Base-by-base conservation (phyloP, 2,329 filamentous ascomycete genomes). In the Paramyrothecium roridum region DNA sequence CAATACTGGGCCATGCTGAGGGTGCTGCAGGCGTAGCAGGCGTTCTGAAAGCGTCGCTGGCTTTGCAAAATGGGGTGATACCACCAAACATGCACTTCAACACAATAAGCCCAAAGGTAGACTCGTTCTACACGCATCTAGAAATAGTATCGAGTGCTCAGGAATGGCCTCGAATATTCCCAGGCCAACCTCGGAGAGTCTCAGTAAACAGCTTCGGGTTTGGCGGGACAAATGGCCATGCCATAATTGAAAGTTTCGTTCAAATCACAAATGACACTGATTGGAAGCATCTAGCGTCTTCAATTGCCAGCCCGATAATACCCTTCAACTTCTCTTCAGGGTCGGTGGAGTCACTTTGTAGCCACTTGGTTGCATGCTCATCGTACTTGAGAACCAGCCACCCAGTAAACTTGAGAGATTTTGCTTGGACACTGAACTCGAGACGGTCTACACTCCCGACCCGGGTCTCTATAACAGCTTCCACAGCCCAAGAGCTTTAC, bases 311-410 rank as follows among this genome's bases (percentile, higher is more conserved):
- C 16, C 47, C 16, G 19, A 48, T 52, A 16, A 55, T 45, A 11
- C 54, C 54, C 48, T 55, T 55, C 21, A 26, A 50, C 10, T 47
- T 53, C 26, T 56, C 51, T 11, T 49, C 54, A n/a, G n/a, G 26
- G 8, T 48, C 50, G 1, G 54, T 52, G 21, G 21, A n/a, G 16
- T 52, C 54, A 17, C 43, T 56, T 16, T 19, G 43, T 40, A 22
- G 20, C 21, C 40, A 52, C 16, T 50, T 55, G 8, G 22, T 40
- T 26, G 20, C 26, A 23, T 52, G 26, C 26, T 48, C 54, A 12
- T 73, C 71, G 43, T 73, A 77, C 43, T 2, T 82, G n/a, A 17
- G 8, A 12, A 49, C 12, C 16, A 81, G 10, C 33, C 33, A 49
- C 6, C n/a, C 21, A 8, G n/a, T n/a, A n/a, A 17, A 49, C 26